Conservation (phyloP, 305 asterid genomes). For the Solanum chacoense region DNA sequence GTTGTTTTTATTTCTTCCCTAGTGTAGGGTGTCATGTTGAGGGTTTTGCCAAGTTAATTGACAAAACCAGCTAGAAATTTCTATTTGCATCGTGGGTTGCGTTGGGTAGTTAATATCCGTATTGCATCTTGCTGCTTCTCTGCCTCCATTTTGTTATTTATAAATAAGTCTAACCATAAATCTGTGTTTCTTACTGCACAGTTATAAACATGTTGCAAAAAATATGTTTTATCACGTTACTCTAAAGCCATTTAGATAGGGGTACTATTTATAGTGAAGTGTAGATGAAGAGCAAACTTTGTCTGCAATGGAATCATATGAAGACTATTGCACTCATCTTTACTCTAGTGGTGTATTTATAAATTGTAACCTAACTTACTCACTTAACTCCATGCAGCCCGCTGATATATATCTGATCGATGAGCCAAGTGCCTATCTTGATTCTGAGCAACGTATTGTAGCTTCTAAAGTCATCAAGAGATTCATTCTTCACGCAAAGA, state of each 20-base stretch:
- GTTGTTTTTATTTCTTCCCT: background rate
- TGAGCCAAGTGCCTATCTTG: constrained; percentile 95
- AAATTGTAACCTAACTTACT: background rate
- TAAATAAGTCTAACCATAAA: background rate
- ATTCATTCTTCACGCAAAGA: constrained; percentile 88
- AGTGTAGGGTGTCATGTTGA: background rate
- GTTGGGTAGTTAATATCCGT: background rate
- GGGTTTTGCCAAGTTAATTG: background rate
- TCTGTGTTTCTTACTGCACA: background rate
- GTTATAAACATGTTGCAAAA: background rate
- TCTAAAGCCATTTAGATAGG: background rate
- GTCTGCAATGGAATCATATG: background rate
- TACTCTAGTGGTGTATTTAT: background rate
- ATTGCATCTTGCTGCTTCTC: background rate
- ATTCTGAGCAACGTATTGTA: constrained; percentile 94
- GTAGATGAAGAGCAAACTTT: background rate
- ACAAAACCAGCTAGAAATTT: background rate
- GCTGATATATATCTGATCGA: constrained; percentile 89
- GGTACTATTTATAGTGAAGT: background rate
- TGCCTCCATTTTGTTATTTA: background rate
- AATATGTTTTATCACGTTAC: background rate
- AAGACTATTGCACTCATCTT: background rate
- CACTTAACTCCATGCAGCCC: constrained; percentile 47
- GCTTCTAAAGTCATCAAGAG: constrained; percentile 96
- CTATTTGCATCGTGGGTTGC: background rate